Conservation (phyloP, 139 green algal genomes). For the Chlorella vulgaris region DNA sequence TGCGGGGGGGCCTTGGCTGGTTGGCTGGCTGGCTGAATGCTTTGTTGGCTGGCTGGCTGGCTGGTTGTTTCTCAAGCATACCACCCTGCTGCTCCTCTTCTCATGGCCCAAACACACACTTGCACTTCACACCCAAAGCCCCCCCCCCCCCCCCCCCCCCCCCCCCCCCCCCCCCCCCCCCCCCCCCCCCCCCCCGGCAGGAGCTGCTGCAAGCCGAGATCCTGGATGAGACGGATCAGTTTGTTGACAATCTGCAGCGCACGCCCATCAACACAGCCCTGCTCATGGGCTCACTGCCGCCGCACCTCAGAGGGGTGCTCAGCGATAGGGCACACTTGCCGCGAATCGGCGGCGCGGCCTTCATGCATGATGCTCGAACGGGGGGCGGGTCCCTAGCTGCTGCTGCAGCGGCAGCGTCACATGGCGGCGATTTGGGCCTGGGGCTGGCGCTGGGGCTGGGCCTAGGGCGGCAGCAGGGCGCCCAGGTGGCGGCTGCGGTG, state of each 20-base stretch:
- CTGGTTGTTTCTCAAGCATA: too few relatives aligned
- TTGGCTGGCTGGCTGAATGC: neutral
- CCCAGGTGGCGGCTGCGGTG: neutral
- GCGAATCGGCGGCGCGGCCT: slow-evolving; percentile 34
- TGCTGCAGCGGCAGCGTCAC: too few relatives aligned
- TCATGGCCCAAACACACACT: neutral
- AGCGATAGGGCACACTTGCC: slow-evolving; percentile 20
- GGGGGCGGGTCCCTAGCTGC: neutral
- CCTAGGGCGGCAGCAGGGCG: slow-evolving; percentile 9
- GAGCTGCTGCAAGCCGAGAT: slow-evolving; percentile 62
- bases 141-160: too few relatives aligned
- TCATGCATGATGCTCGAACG: slow-evolving; percentile 2
- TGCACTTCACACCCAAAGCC: too few relatives aligned
- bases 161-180: neutral
- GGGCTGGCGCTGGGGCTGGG: too few relatives aligned
- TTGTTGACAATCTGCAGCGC: slow-evolving; percentile 76
- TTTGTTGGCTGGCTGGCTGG: too few relatives aligned
- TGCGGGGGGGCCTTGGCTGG: neutral
- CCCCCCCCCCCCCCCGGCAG: neutral
- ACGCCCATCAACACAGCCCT: slow-evolving; percentile 54
- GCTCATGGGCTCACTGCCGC: slow-evolving; percentile 53
- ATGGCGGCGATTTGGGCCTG: too few relatives aligned
- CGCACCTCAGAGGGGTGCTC: slow-evolving; percentile 44
- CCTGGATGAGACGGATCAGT: slow-evolving; percentile 71
- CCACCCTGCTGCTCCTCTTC: too few relatives aligned